phyloP scores from a whole-genome alignment of 139 green algal species.

The Picochlorum sp. region DNA sequence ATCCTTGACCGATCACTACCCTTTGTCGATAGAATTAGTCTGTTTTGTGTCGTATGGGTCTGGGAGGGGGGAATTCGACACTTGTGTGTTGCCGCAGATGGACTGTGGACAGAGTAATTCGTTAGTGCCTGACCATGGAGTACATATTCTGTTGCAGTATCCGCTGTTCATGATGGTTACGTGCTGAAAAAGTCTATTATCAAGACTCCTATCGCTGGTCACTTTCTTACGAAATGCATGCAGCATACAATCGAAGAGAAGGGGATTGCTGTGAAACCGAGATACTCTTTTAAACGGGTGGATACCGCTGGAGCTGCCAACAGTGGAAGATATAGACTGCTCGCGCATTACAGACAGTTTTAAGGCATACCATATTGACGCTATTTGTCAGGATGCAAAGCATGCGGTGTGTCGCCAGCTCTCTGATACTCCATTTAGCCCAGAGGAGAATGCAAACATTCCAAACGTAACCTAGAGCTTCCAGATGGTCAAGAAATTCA shows the following conservation, averaged over 20 bases:
- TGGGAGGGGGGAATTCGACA: constrained; percentile 7
- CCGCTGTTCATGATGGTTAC: constrained; percentile 90
- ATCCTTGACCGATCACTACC: constrained; percentile 70
- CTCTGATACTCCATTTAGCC: constrained; percentile 64
- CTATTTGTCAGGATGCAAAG: constrained; percentile 71
- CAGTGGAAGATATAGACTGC: constrained; percentile 40
- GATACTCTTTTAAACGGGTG: constrained; percentile 65
- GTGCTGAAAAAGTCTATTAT: constrained; percentile 74
- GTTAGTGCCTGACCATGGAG: not conserved
- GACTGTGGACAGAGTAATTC: not conserved
- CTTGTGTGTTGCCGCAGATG: not conserved
- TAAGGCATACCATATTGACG: constrained; percentile 34
- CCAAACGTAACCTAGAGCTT: constrained; percentile 81
- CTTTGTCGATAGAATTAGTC: constrained; percentile 10
- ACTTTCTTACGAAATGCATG: constrained; percentile 58
- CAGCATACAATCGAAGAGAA: constrained; percentile 36
- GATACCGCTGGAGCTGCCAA: constrained; percentile 50
- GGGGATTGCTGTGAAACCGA: constrained; percentile 46
- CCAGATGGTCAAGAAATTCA: constrained; percentile 65
- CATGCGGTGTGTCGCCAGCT: constrained; percentile 64
- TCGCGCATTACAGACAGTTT: constrained; percentile 38
- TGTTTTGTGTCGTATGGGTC: not conserved
- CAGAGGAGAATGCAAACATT: constrained; percentile 65
- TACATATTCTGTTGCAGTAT: constrained; percentile 42
- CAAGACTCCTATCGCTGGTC: constrained; percentile 59